Base-by-base conservation (phyloP, 768 basidiomycete genomes). In the Mycena maculata region DNA sequence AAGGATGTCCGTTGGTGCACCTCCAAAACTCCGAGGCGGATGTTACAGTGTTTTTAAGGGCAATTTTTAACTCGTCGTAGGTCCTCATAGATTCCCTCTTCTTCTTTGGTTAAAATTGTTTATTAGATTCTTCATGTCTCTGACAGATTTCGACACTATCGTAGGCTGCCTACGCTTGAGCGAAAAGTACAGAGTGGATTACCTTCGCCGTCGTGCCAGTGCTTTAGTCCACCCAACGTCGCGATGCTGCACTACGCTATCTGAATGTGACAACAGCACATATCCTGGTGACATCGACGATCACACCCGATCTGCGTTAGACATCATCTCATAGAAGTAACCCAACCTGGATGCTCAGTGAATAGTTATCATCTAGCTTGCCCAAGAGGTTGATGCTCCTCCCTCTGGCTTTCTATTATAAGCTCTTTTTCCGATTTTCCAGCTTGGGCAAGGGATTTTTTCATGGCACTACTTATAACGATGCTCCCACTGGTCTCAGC, bases 301-400 rank as follows among this genome's bases (percentile, higher is more conserved):
- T n/a, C n/a, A n/a, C 36, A 38, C 10, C 36, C 36, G 16, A 38
- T 38, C 36, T 38, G 10, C 36, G 36, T 38, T 38, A 16, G 28
- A 60, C n/a, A 18, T 1, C 3, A 22, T 4, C 4, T 54, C 49
- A 36, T 60, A 49, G 57, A 4, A 15, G 9, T 5, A 20, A 20
- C 48, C 39, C 20, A 16, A 1, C 22, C 11, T 38, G 4, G 2
- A 3, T 4, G 11, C 45, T 3, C 25, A 20, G 22, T 18, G 3
- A 27, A 62, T 64, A 3, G n/a, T 12, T 6, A 31, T 56, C 30
- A 60, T 69, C 28, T 53, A 55, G 39, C 38, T 69, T 30, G 68
- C 68, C 3, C 63, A 63, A 9, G 63, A 69, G 28, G 52, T 64
- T 31, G 63, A 57, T 22, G 63, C 63, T 69, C 15, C 22, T 69